Conservation (phyloP, 129 eudicot species). For the Smallanthus sonchifolius region DNA sequence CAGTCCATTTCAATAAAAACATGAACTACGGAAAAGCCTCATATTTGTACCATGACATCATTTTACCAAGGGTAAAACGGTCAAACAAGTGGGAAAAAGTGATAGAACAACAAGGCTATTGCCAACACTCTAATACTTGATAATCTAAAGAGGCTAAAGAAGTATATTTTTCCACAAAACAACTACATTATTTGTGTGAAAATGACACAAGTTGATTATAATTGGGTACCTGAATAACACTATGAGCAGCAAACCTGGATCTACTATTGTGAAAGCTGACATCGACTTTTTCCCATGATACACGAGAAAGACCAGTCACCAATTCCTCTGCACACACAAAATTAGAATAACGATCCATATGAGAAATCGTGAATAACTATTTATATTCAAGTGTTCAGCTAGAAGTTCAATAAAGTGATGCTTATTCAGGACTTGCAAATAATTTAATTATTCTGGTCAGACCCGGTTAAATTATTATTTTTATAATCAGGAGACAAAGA, state of each 20-base stretch:
- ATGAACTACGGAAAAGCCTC: neutral
- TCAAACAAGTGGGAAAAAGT: neutral
- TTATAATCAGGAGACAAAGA: neutral
- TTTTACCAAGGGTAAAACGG: neutral
- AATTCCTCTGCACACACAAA: slow-evolving; percentile 59
- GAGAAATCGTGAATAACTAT: neutral
- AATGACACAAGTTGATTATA: neutral
- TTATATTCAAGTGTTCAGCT: neutral
- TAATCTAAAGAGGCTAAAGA: neutral
- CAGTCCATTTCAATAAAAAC: neutral
- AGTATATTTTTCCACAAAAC: neutral
- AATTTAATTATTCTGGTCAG: neutral
- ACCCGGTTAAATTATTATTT: neutral
- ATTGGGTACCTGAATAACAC: slow-evolving; percentile 76
- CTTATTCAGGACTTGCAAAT: neutral
- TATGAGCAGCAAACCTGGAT: slow-evolving; percentile 81
- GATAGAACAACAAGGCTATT: neutral
- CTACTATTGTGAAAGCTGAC: slow-evolving; percentile 90
- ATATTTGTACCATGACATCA: neutral
- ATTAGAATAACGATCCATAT: slow-evolving; percentile 4
- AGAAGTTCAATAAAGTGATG: neutral
- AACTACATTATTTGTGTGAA: neutral
- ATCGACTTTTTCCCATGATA: slow-evolving; percentile 96
- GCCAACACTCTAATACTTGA: neutral
- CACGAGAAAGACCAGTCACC: slow-evolving; percentile 83